Evolutionary conservation across 2,329 filamentous ascomycete genomes (phyloP), one percentile per base, ranked within the genome.

Genomic region (Nigrograna mackinnonii): DNA sequence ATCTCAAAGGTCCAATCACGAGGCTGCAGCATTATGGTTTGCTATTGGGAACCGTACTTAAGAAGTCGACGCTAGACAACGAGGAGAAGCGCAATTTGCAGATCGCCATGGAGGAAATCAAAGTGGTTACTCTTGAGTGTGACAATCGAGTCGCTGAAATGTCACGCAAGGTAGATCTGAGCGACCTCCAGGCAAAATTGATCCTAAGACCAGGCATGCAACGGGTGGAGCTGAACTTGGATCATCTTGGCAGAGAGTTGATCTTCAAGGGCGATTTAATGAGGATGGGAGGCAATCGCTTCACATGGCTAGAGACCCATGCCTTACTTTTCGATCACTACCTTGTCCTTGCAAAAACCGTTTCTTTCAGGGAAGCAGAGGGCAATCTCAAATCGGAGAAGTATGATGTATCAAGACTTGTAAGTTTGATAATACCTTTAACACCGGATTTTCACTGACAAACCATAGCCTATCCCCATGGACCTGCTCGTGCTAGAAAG

Each of bases 311-410:
- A 6, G 94, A 99, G 59, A 95, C 89, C 0, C 91, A 96, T 64
- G 91, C 89, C 2, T 80, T 99, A 34, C 79, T 99, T 0, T 97
- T 99, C 62, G 95, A 99, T 60, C 91, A 99, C 69, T 99, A 96
- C 67, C 79, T 99, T 26, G 91, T 99, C 22, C 74, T 99, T 33
- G 88, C 94, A 28, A 99, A 99, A 74, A 78, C 76, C 5, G 79
- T 89, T 6, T 77, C 85, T 3, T 76, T 79, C 9, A 76, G 84
- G 34, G 90, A 91, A 58, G 82, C 84, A 33, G 79, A 83, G 33
- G 82, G 81, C 35, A 81, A 80, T n/a, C 79, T 86, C 40, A 94
- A 87, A 70, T 90, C 89, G 57, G 84, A 87, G 58, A 78, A 79
- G 52, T 99, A 94, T 56, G 94, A 99, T 67, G 92, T 99, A 22